Base-by-base conservation (phyloP, 306 rosid genomes). In the Crotalaria pallida region DNA sequence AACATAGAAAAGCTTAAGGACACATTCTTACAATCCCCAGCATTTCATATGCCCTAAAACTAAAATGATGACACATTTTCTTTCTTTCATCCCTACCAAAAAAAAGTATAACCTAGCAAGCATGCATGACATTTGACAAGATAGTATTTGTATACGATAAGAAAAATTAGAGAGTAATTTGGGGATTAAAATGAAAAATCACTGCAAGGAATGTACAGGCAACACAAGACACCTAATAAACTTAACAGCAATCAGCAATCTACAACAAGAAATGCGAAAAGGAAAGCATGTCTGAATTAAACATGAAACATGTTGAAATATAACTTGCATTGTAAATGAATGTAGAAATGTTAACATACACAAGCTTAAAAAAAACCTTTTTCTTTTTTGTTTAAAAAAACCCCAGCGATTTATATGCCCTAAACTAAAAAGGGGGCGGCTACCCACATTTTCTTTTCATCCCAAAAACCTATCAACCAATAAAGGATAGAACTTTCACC, bases 401-500 rank as follows among this genome's bases (percentile, higher is more conserved):
- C 22, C 23, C 26, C 50, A 12, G n/a, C 8, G 41, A 26, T 43
- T 40, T 13, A 17, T n/a, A 78, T 13, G 58, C 74, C 82, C 65
- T 27, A 47, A 65, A 48, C 15, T 51, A 16, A 49, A 29, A 70
- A 50, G 77, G 18, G n/a, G n/a, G n/a, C n/a, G n/a, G 11, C 0
- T 58, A 43, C 45, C 65, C 58, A 72, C 74, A 72, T 72, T 78
- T 71, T 22, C 49, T 27, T 71, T 45, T 24, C n/a, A 58, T 11
- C 68, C 29, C n/a, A n/a, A n/a, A n/a, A n/a, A n/a, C n/a, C 40
- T 55, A 38, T 8, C 29, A 40, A 12, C 11, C 31, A 58, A 29
- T 19, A 58, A 50, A 47, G 23, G 3, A 64, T 11, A 43, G 3
- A 74, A 27, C 80, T 63, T 69, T 63, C 62, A 61, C 47, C 65